A percentile compares a stretch with the other conserved stretches of the same genome.
Conservation (phyloP, 2,329 filamentous ascomycete genomes). For the Sporothrix humicola region DNA sequence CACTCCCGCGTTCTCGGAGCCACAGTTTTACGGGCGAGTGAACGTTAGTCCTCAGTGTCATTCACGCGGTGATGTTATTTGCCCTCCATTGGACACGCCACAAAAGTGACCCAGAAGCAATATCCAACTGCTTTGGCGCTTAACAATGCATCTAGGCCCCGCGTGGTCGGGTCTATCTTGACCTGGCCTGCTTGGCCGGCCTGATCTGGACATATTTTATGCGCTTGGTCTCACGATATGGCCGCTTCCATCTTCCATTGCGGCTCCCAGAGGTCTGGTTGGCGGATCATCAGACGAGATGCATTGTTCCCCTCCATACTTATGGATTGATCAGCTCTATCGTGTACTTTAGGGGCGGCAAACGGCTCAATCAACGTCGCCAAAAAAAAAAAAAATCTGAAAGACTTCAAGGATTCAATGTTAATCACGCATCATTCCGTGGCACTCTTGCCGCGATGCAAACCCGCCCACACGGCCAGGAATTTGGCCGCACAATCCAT, state of each 20-base stretch:
- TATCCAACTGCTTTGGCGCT: conserved; percentile 17
- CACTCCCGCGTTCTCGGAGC: not conserved
- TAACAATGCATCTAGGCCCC: not conserved
- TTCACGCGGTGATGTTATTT: not conserved
- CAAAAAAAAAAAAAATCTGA: not conserved
- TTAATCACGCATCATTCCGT: not conserved
- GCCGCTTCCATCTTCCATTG: not conserved
- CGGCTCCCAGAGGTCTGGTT: conserved; percentile 14
- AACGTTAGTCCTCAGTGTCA: not conserved
- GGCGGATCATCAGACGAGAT: conserved; percentile 2
- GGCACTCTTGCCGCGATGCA: not conserved
- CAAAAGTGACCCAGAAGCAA: not conserved
- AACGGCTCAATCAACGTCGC: not conserved
- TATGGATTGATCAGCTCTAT: not conserved
- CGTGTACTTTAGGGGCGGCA: conserved; percentile 7
- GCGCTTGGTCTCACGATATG: not conserved
- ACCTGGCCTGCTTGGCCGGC: not conserved
- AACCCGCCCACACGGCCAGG: not conserved
- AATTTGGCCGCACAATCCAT: not conserved
- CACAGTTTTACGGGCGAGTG: too few species aligned
- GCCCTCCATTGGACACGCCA: not conserved
- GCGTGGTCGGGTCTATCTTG: not conserved
- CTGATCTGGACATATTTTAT: not conserved
- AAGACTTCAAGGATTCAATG: not conserved
- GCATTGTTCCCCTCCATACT: not conserved